Conservation (phyloP, 2,329 filamentous ascomycete species). For the Aspergillus puulaauensis region DNA sequence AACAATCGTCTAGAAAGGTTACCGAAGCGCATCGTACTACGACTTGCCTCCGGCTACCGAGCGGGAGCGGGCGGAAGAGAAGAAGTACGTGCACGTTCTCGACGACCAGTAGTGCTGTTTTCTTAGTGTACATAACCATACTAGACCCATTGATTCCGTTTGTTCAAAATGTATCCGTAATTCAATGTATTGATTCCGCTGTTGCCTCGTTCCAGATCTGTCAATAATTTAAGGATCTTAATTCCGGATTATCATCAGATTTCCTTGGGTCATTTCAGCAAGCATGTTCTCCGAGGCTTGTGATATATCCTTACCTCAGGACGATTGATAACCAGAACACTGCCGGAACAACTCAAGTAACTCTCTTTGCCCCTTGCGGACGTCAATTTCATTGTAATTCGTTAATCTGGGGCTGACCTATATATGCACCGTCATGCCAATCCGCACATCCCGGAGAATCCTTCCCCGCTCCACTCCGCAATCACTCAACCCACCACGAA, state of each 20-base stretch:
- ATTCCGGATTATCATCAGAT: no score
- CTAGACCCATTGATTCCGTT: slow-evolving; percentile 39
- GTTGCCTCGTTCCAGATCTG: no score
- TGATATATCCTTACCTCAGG: no score
- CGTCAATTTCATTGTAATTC: not conserved
- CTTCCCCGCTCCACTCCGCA: not conserved
- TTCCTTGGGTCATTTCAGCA: no score
- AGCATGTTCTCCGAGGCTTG: no score
- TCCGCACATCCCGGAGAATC: not conserved
- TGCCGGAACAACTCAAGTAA: no score
- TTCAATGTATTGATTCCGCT: not conserved
- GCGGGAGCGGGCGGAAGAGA: slow-evolving; percentile 90
- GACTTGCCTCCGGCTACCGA: slow-evolving; percentile 93
- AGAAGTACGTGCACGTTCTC: slow-evolving; percentile 92
- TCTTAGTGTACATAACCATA: slow-evolving; percentile 41
- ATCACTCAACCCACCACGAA: not conserved
- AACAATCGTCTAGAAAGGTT: slow-evolving; percentile 67
- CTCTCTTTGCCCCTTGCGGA: not conserved
- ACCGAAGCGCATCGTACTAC: slow-evolving; percentile 83
- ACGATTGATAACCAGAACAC: no score
- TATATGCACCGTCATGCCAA: no score
- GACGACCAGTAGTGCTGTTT: slow-evolving; percentile 69
- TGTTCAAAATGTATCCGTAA: slow-evolving; percentile 19
- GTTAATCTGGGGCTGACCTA: no score
- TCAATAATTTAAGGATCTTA: no score